These are phyloP conservation scores for Colletotrichum kahawae DNA, from an alignment of 2,329 filamentous ascomycete species.

Conservation along the genomic window DNA sequence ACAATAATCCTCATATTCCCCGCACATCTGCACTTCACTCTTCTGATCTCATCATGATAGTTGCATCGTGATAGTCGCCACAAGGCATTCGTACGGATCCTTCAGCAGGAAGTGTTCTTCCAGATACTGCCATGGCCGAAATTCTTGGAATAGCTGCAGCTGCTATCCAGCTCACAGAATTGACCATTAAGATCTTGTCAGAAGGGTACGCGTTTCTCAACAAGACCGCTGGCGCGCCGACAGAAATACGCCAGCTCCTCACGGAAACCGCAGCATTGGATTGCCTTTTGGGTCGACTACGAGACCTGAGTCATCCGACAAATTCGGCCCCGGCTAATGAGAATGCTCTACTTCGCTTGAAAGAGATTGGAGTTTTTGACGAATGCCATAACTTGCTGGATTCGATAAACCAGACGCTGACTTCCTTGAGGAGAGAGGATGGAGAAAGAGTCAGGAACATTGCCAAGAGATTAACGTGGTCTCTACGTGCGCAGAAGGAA, in stretches of 20 bases:
- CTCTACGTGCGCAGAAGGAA: rapidly evolving
- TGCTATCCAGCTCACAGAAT: rapidly evolving
- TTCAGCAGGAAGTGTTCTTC: too few species aligned
- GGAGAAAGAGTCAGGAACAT: neutral
- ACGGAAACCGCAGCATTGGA: neutral
- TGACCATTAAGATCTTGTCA: rapidly evolving
- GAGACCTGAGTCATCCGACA: rapidly evolving
- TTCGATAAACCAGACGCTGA: neutral
- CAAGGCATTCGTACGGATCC: too few species aligned
- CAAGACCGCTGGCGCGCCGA: neutral
- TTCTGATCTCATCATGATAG: too few species aligned
- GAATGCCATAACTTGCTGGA: rapidly evolving
- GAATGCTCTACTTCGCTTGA: neutral
- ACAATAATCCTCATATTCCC: too few species aligned
- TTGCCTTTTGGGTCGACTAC: neutral
- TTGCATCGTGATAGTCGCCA: too few species aligned
- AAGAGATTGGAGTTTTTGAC: neutral
- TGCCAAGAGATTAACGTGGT: neutral
- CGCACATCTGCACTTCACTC: too few species aligned
- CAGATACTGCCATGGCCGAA: neutral
- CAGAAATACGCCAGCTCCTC: neutral
- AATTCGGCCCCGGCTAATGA: rapidly evolving
- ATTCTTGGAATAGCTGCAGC: rapidly evolving
- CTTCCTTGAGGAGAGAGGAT: neutral
- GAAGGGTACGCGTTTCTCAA: rapidly evolving